A percentile compares a stretch with the other conserved stretches of the same genome.
These are phyloP conservation scores for Malus sieversii DNA, from an alignment of 306 rosid genomes.

Conservation along the genomic window DNA sequence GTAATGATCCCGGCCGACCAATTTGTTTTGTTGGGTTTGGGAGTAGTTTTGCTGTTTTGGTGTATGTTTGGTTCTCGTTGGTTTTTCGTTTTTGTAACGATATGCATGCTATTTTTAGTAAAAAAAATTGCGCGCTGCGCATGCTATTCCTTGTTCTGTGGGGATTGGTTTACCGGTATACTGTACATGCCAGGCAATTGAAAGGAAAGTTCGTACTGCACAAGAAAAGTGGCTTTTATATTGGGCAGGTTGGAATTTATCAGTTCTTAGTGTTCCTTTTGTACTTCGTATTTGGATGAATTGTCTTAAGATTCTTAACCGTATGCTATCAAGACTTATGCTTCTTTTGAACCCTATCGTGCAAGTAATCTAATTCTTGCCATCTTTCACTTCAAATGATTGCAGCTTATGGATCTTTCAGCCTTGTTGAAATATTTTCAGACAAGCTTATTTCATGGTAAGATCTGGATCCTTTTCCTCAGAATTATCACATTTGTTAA, in stretches of 20 bases:
- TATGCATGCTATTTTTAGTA: no score
- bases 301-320: neutral
- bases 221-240: slow-evolving; percentile 77
- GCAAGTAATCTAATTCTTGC: slow-evolving; percentile 1
- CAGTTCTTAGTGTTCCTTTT: neutral
- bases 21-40: neutral
- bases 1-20: slow-evolving; percentile 3
- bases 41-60: neutral
- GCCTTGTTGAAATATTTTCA: slow-evolving; percentile 68
- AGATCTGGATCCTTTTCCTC: slow-evolving; percentile 16
- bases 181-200: slow-evolving; percentile 85
- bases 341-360: neutral
- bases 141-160: no score
- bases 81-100: no score
- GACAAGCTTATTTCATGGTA: slow-evolving; percentile 89
- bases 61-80: neutral
- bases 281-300: neutral
- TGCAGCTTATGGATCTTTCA: slow-evolving; percentile 93
- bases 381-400: neutral
- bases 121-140: no score
- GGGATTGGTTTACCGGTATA: slow-evolving; percentile 87
- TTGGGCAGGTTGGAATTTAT: slow-evolving; percentile 65
- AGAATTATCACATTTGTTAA: neutral
- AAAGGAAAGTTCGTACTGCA: slow-evolving; percentile 55
- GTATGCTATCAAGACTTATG: neutral